Conservation (phyloP, 2,329 filamentous ascomycete species). For the Ascosphaera pollenicola region DNA sequence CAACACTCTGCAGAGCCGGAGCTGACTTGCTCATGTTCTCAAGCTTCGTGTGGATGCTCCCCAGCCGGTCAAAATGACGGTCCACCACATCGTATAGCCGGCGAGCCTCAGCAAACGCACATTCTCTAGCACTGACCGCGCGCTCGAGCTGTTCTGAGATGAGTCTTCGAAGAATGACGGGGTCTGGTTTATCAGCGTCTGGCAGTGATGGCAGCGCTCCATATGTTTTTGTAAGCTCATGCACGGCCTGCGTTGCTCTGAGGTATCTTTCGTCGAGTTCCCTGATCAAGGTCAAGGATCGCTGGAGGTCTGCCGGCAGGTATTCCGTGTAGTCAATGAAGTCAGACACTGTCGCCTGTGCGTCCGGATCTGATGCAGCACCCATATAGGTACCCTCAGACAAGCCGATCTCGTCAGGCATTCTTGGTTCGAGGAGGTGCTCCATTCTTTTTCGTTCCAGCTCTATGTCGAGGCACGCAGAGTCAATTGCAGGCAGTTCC, state of each 20-base stretch:
- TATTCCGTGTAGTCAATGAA: constrained; percentile 49
- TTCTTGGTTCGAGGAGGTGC: constrained; percentile 6
- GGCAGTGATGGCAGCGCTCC: constrained; percentile 29
- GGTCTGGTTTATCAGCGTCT: constrained; percentile 26
- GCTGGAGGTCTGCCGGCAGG: constrained; percentile 40
- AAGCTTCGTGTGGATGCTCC: constrained; percentile 38
- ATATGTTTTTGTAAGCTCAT: constrained; percentile 21
- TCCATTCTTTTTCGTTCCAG: background rate
- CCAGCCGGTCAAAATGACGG: constrained; percentile 33
- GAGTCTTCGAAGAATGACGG: constrained; percentile 28
- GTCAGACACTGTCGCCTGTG: constrained; percentile 43
- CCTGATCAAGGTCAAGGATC: constrained; percentile 39
- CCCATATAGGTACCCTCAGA: constrained; percentile 22
- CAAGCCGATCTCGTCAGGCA: constrained; percentile 21
- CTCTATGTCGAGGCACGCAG: no score
- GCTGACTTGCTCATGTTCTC: background rate
- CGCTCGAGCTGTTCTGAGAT: constrained; percentile 34
- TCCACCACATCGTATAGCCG: constrained; percentile 35
- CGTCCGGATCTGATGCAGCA: constrained; percentile 36
- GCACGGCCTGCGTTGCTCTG: constrained; percentile 17
- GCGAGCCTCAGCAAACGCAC: constrained; percentile 32
- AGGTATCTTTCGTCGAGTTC: constrained; percentile 24
- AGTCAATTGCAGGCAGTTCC: no score
- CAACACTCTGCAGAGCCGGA: constrained; percentile 6
- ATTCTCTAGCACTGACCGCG: constrained; percentile 33